Percentiles rank a stretch among this genome's conserved stretches.
Conservation (phyloP, 345 rosid species). For the Populus ilicifolia region DNA sequence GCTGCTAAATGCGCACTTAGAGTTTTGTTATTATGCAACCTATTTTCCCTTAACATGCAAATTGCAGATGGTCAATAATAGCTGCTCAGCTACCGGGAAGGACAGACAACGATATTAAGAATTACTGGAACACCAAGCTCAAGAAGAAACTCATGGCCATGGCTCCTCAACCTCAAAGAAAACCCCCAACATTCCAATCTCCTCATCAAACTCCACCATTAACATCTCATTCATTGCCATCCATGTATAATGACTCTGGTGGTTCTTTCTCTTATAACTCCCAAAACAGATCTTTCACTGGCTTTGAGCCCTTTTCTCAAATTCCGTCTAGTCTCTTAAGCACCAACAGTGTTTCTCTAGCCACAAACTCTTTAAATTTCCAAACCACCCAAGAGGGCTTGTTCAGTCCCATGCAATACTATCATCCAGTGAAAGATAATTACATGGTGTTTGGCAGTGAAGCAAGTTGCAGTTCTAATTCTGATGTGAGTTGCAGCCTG, state of each 20-base stretch:
- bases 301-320: conserved; percentile 30
- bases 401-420: conserved; percentile 32
- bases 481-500: conserved; percentile 54
- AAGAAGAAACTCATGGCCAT: conserved; percentile 72
- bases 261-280: conserved; percentile 6
- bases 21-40: conserved; percentile 10
- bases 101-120: conserved; percentile 92
- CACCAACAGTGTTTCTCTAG: conserved; percentile 7
- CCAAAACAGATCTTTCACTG: conserved; percentile 18
- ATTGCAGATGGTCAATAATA: conserved; percentile 89
- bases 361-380: conserved; percentile 13
- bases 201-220: conserved; percentile 27
- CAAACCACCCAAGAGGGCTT: conserved; percentile 25
- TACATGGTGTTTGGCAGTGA: conserved; percentile 54
- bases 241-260: conserved; percentile 24
- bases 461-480: conserved; percentile 53
- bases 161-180: conserved; percentile 42
- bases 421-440: conserved; percentile 41
- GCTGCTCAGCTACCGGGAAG: conserved; percentile 95
- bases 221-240: conserved; percentile 18
- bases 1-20: not conserved
- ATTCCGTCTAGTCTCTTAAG: conserved; percentile 15
- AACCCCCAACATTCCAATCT: conserved; percentile 37
- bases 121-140: conserved; percentile 95
- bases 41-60: conserved; percentile 13